These are phyloP conservation scores for Mangifera indica DNA, from an alignment of 345 rosid genomes.

Conservation along the genomic window DNA sequence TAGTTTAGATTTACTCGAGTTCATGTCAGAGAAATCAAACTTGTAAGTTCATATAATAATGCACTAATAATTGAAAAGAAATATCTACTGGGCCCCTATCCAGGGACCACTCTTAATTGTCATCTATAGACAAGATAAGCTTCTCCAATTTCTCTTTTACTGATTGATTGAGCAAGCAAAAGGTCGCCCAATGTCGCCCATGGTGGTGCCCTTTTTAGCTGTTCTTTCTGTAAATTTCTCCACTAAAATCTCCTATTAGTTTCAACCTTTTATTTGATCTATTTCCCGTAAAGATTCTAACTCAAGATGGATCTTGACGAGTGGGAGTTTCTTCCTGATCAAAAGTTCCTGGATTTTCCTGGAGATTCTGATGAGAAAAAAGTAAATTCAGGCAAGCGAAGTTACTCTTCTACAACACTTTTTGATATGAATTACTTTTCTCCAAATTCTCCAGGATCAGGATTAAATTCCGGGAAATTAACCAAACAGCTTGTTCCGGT, in stretches of 20 bases:
- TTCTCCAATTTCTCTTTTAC: too few species aligned
- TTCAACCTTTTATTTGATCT: slow-evolving; percentile 4
- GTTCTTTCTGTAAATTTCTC: background rate
- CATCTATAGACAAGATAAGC: too few species aligned
- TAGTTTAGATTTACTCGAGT: background rate
- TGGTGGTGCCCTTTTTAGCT: slow-evolving; percentile 31
- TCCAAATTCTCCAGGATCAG: slow-evolving; percentile 24
- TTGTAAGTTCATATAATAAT: background rate
- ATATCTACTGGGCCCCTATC: slow-evolving; percentile 41
- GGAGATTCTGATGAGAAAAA: slow-evolving; percentile 38
- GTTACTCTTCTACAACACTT: slow-evolving; percentile 30
- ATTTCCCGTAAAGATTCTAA: background rate
- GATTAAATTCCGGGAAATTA: slow-evolving; percentile 28
- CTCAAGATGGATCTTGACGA: slow-evolving; percentile 75
- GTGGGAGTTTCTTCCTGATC: slow-evolving; percentile 78
- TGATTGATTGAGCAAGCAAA: slow-evolving; percentile 9
- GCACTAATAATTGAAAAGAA: slow-evolving; percentile 16
- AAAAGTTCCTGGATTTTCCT: slow-evolving; percentile 42
- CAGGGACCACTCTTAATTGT: too few species aligned
- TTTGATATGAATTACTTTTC: slow-evolving; percentile 65
- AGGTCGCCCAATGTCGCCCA: slow-evolving; percentile 38
- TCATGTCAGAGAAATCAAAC: slow-evolving; percentile 7
- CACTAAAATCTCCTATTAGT: background rate
- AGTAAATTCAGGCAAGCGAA: slow-evolving; percentile 21
- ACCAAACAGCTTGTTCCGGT: slow-evolving; percentile 55